Evolutionary conservation across 768 basidiomycete genomes (phyloP), one percentile per base, ranked within the genome.

Genomic region (Tremella mesenterica): DNA sequence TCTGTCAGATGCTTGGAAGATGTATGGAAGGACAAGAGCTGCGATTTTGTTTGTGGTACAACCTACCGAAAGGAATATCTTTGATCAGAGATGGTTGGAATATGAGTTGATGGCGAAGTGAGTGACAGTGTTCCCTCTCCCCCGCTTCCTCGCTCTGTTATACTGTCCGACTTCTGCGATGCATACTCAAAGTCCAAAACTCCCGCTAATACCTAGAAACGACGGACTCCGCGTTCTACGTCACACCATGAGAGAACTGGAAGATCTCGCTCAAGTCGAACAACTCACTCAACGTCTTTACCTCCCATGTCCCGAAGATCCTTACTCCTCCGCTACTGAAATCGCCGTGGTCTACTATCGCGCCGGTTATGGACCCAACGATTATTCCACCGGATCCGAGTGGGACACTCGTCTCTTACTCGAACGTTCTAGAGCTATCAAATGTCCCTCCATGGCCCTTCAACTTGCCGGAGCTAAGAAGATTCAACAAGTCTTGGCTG

Each of bases 381-480:
- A 95, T 70, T 90, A 85, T 73, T 81, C 83, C 0, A 79, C 83
- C 0, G 67, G 80, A 0, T 13, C 57, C 0, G 58, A 64, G 27
- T 97, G 88, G 75, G 67, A 73, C 7, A 85, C 83, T 1, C 86
- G 93, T 7, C 79, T 85, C 61, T 73, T 81, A 13, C 78, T 97
- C 30, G 92, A 97, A 69, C 78, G 82, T 33, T 86, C 85, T 5
- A 76, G 73, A 48, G 90, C 93, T 0, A 90, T 91, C 77, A 93
- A 96, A 58, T 99, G 93, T 66, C 93, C 93, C 0, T 82, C 83
- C 1, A 81, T 96, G 60, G 83, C 85, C 4, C 79, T 97, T 13
- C 93, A 97, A 60, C 81, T 96, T n/a, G 90, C 92, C 0, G 93
- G 93, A 0, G 84, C 85, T 2, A 99, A 99, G 78, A 95, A 95